Percentiles rank a stretch among this genome's conserved stretches.
These are phyloP conservation scores for Penicillium corylophilum DNA, from an alignment of 2,329 filamentous ascomycete genomes.

Conservation along the genomic window DNA sequence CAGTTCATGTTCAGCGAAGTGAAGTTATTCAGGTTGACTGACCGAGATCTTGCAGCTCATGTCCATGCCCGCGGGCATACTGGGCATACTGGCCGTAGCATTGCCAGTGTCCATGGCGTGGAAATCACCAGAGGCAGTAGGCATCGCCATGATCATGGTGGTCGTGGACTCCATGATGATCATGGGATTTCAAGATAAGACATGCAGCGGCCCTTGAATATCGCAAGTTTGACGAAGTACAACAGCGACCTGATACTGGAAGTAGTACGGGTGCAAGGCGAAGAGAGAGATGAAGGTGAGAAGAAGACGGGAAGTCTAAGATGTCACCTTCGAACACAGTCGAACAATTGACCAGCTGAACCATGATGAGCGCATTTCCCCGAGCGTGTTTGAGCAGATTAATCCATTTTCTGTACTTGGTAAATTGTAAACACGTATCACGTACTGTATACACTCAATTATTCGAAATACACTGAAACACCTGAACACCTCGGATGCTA, in stretches of 20 bases:
- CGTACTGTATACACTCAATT: neutral
- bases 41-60: conserved; percentile 33
- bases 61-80: conserved; percentile 22
- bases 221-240: neutral
- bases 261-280: neutral
- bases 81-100: conserved; percentile 1
- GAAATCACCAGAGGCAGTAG: conserved; percentile 2
- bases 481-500: neutral
- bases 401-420: neutral
- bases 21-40: conserved; percentile 3
- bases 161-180: conserved; percentile 8
- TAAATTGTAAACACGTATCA: neutral
- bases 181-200: neutral
- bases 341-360: too few relatives aligned
- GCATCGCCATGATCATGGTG: conserved; percentile 10
- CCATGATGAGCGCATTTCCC: conserved; percentile 11
- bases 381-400: conserved; percentile 28
- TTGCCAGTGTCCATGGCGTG: conserved; percentile 7
- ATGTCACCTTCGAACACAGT: too few relatives aligned
- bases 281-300: neutral
- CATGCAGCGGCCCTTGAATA: neutral
- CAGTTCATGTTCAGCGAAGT: conserved; percentile 6
- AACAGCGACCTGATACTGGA: neutral
- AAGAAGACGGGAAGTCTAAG: neutral
- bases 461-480: neutral